Percentiles rank a stretch among this genome's conserved stretches.
phyloP scores from a whole-genome alignment of 1,284 basidiomycete genomes.

The Cerrena zonata region DNA sequence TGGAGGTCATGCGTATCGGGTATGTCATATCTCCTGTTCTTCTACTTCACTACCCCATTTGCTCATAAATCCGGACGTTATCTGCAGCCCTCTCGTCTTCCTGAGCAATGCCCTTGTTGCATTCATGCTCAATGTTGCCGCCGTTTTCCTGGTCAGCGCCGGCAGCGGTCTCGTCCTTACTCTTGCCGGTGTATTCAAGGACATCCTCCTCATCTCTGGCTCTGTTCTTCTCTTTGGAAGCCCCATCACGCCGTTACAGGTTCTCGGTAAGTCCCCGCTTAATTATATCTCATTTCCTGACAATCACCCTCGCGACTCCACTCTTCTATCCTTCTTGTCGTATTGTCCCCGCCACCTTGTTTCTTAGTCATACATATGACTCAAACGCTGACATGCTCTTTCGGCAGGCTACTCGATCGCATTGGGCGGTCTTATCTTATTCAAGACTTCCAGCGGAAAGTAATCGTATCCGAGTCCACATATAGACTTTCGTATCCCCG shows the following conservation, averaged over 20 bases:
- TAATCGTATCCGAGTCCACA: constrained; percentile 20
- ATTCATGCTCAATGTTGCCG: constrained; percentile 87
- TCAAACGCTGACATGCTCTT: too few relatives aligned
- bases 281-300: constrained; percentile 4
- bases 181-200: constrained; percentile 88
- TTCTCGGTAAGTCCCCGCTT: constrained; percentile 57
- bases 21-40: constrained; percentile 13
- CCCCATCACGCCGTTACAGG: constrained; percentile 75
- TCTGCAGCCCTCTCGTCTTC: constrained; percentile 60
- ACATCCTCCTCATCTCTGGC: constrained; percentile 85
- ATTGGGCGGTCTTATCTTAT: constrained; percentile 76
- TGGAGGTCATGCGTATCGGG: constrained; percentile 62
- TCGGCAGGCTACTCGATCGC: too few relatives aligned
- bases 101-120: constrained; percentile 83
- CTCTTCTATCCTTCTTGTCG: background rate
- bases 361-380: too few relatives aligned
- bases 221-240: constrained; percentile 82
- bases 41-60: background rate
- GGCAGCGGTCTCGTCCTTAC: constrained; percentile 87
- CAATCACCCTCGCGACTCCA: background rate
- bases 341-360: background rate
- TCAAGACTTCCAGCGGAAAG: constrained; percentile 74
- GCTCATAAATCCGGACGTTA: background rate
- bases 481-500: background rate
- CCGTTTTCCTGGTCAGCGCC: constrained; percentile 89